Percentiles rank a stretch among this genome's conserved stretches.
Conservation (phyloP, 805 yeast genomes). For the Priceomyces medius region DNA sequence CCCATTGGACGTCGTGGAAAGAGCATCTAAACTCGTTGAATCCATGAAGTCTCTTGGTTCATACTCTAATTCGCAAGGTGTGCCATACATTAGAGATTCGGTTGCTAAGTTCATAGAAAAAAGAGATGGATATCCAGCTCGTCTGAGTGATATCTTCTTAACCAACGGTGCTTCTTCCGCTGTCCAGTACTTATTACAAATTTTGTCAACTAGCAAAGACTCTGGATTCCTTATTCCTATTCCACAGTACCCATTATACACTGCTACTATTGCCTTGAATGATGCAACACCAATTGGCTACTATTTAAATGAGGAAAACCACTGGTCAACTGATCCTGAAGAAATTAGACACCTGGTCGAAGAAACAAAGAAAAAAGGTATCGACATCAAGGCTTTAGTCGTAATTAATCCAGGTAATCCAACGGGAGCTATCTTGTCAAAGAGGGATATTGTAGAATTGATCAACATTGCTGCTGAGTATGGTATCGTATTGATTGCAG, state of each 20-base stretch:
- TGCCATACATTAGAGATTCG: slow-evolving; percentile 62
- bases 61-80: slow-evolving; percentile 92
- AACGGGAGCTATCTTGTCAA: slow-evolving; percentile 80
- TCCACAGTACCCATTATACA: slow-evolving; percentile 96
- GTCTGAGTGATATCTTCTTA: slow-evolving; percentile 72
- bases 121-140: slow-evolving; percentile 71
- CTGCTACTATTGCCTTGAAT: slow-evolving; percentile 88
- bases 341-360: slow-evolving; percentile 57
- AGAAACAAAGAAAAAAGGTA: slow-evolving; percentile 49
- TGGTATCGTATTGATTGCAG: slow-evolving; percentile 87
- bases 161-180: slow-evolving; percentile 96
- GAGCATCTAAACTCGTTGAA: slow-evolving; percentile 63
- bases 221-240: slow-evolving; percentile 90
- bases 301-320: slow-evolving; percentile 71
- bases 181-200: slow-evolving; percentile 72
- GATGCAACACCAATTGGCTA: slow-evolving; percentile 84
- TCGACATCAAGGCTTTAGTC: slow-evolving; percentile 75
- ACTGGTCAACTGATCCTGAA: slow-evolving; percentile 80
- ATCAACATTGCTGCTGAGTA: slow-evolving; percentile 79
- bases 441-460: slow-evolving; percentile 65
- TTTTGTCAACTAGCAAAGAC: slow-evolving; percentile 63
- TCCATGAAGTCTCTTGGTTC: slow-evolving; percentile 89
- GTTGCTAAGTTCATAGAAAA: slow-evolving; percentile 77
- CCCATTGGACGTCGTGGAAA: slow-evolving; percentile 67
- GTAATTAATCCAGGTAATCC: slow-evolving; percentile 99